phyloP scores from a whole-genome alignment of 371 early-diverging fungal species.

The Mortierella sp. region DNA sequence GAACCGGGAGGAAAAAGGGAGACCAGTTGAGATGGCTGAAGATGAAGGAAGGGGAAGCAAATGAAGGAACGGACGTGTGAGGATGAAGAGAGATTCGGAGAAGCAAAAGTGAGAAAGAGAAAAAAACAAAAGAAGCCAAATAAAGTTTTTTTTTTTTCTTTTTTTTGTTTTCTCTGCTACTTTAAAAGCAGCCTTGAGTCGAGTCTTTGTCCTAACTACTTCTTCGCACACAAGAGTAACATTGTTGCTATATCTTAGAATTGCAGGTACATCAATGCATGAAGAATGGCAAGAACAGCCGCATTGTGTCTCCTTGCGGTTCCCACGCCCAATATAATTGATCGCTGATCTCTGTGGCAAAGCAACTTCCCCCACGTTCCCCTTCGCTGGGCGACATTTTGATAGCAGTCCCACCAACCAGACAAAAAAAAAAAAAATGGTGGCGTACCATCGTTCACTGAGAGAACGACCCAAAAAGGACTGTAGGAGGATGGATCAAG shows the following conservation, averaged over 20 bases:
- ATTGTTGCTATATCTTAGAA: no score
- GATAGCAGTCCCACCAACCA: background rate
- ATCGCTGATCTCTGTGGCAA: no score
- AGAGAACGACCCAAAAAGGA: no score
- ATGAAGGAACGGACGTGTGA: background rate
- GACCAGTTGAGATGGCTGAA: conserved; percentile 3
- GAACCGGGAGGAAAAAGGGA: conserved; percentile 10
- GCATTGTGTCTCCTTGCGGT: background rate
- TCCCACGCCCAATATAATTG: background rate
- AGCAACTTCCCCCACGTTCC: no score
- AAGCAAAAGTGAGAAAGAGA: conserved; percentile 3
- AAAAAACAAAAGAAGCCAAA: conserved; percentile 8
- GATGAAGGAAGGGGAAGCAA: background rate
- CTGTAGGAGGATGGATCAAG: conserved; percentile 17
- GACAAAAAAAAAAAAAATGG: background rate
- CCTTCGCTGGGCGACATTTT: no score
- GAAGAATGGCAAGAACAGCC: no score
- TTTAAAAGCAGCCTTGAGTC: no score
- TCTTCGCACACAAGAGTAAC: no score
- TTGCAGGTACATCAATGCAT: no score
- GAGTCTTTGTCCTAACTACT: no score
- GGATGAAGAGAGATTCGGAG: background rate
- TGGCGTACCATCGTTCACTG: no score
- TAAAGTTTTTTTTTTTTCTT: background rate
- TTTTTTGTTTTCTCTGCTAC: no score